Conservation (phyloP, 2,329 filamentous ascomycete genomes). For the Aspergillus ibericus region DNA sequence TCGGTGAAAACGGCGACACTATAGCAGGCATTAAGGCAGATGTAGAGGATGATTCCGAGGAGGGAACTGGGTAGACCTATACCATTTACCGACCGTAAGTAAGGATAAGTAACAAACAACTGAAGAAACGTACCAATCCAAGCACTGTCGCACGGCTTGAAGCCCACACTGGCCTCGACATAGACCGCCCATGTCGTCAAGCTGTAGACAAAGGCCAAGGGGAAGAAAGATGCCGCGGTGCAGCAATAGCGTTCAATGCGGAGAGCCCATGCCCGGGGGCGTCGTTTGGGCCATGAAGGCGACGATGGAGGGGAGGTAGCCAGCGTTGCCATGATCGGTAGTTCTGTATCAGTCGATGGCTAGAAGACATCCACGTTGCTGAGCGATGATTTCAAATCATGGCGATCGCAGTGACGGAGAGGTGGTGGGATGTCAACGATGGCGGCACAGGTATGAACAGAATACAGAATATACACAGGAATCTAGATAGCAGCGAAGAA, state of each 20-base stretch:
- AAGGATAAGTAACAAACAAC: neutral
- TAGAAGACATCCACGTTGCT: neutral
- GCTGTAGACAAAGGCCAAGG: slow-evolving; percentile 84
- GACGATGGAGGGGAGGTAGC: slow-evolving; percentile 41
- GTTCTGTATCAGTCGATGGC: neutral
- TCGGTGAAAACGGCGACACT: slow-evolving; percentile 90
- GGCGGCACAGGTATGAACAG: neutral
- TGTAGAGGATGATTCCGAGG: slow-evolving; percentile 69
- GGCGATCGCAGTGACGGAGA: neutral
- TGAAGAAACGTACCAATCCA: slow-evolving; percentile 42
- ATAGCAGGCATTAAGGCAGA: slow-evolving; percentile 83
- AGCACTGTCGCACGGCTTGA: slow-evolving; percentile 51
- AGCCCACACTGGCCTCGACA: slow-evolving; percentile 75
- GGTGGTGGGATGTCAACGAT: neutral
- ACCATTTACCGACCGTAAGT: neutral
- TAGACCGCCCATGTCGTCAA: slow-evolving; percentile 93
- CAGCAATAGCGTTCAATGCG: slow-evolving; percentile 81
- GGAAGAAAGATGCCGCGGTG: slow-evolving; percentile 74
- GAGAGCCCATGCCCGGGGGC: slow-evolving; percentile 44
- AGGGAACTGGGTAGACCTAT: slow-evolving; percentile 52
- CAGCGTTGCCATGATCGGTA: slow-evolving; percentile 37
- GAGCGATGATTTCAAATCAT: slow-evolving; percentile 2
- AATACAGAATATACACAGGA: neutral
- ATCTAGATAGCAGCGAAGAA: neutral
- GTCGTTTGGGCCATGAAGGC: slow-evolving; percentile 43